These are phyloP conservation scores for Botrytis cinerea DNA, from an alignment of 2,329 filamentous ascomycete species.

Conservation along the genomic window DNA sequence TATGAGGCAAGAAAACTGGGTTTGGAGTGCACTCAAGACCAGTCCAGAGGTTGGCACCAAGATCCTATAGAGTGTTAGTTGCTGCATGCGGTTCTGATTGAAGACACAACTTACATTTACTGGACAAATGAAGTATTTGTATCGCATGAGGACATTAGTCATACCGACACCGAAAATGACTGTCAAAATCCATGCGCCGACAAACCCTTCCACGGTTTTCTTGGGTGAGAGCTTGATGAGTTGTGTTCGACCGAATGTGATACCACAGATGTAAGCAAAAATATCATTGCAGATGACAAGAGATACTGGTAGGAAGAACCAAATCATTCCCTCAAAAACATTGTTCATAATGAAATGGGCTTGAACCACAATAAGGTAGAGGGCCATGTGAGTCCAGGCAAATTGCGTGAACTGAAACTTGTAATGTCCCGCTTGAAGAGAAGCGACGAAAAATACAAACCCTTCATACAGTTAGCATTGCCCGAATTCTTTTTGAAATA, in stretches of 20 bases:
- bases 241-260: conserved; percentile 93
- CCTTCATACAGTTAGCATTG: conserved; percentile 55
- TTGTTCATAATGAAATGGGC: conserved; percentile 99
- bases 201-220: conserved; percentile 97
- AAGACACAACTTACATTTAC: conserved; percentile 66
- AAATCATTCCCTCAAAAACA: conserved; percentile 98
- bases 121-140: conserved; percentile 97
- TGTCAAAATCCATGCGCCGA: conserved; percentile 95
- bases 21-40: conserved; percentile 89
- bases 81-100: too few relatives aligned
- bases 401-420: conserved; percentile 99
- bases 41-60: conserved; percentile 90
- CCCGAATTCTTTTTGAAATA: background rate
- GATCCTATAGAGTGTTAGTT: conserved; percentile 53
- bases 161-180: conserved; percentile 80
- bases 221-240: conserved; percentile 98
- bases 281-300: conserved; percentile 99
- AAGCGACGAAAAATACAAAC: conserved; percentile 97
- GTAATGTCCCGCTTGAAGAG: conserved; percentile 93
- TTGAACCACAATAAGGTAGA: conserved; percentile 96
- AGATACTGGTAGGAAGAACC: conserved; percentile 95
- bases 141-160: conserved; percentile 82
- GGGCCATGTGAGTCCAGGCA: conserved; percentile 98
- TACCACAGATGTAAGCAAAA: conserved; percentile 95
- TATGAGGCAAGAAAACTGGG: conserved; percentile 81